These are phyloP conservation scores for Trichosporon ovoides DNA, from an alignment of 1,284 basidiomycete species.

Conservation along the genomic window DNA sequence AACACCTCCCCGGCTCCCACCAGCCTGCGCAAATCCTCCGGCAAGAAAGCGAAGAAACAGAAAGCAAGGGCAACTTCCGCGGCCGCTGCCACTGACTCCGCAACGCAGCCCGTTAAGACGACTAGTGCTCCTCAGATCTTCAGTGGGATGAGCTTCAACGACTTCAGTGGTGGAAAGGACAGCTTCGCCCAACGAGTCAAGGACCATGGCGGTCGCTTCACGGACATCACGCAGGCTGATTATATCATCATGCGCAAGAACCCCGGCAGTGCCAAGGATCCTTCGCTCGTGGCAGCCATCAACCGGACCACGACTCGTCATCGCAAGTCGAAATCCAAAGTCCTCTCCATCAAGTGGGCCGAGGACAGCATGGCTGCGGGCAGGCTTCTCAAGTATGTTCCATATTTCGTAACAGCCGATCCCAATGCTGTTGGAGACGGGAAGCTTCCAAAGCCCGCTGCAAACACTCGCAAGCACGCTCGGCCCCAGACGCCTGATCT, in stretches of 20 bases:
- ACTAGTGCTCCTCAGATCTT: constrained; percentile 1
- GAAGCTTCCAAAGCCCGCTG: too few species aligned
- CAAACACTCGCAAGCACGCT: not conserved
- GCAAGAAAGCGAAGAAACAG: too few species aligned
- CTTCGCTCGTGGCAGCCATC: not conserved
- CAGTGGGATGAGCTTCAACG: not conserved
- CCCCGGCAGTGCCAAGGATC: not conserved
- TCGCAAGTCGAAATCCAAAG: not conserved
- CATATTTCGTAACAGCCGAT: not conserved
- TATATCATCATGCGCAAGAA: not conserved
- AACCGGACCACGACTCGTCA: not conserved
- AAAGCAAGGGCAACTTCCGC: too few species aligned
- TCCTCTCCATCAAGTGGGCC: not conserved
- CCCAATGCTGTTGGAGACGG: too few species aligned
- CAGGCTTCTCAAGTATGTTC: not conserved
- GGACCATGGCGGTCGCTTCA: not conserved
- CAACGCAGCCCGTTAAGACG: too few species aligned
- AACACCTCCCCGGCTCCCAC: too few species aligned
- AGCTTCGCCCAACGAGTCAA: not conserved
- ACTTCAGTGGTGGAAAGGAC: not conserved
- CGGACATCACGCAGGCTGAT: not conserved
- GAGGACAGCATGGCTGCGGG: not conserved
- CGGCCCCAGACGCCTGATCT: not conserved
- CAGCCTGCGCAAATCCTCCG: too few species aligned
- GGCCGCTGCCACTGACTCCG: too few species aligned